Evolutionary conservation across 116 monocot genomes (phyloP), one percentile per base, ranked within the genome.

Genomic region (Papilionanthe hybrid): DNA sequence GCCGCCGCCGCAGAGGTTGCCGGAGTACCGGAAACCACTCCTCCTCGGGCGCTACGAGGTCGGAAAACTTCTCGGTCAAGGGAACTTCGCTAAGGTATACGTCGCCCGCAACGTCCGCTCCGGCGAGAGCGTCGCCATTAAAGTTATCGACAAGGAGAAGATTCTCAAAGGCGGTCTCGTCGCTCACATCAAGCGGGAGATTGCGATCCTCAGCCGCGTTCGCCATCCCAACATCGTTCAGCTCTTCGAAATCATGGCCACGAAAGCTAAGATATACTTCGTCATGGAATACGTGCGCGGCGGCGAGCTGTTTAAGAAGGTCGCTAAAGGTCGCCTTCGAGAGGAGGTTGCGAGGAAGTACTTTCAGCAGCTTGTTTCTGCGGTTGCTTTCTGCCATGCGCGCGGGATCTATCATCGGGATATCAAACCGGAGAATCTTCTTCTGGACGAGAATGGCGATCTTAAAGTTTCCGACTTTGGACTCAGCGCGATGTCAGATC

Each of bases 401-500:
- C 85, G 93, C 55, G 93, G 93, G 53, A 91, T 93, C 44, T 91
- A 80, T 80, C 93, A 93, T 80, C 89, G 95, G 8, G 95, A 95
- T 58, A 83, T 95, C 72, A 95, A 95, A 75, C 88, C 92, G 32
- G 95, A 92, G 83, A 92, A 95, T 80, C 88, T 95, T 42, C 86
- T 92, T 27, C 85, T 93, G 29, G 93, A 91, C 85, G 89, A 93
- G 47, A 87, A 81, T 71, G 93, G 93, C 23, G 87, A 89, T 55
- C 85, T 93, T 49, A 93, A 93, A 87, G 93, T 93, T 72, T 91
- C 93, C 55, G 93, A 93, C 72, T 93, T 91, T 82, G 93, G 93
- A 8, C 86, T 93, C 48, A 74, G 79, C 82, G 89, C 93, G 17
- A 87, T 90, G 49, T 82, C 91, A 32, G 93, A 93, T 44, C 91